Evolutionary conservation across 2,329 filamentous ascomycete species (phyloP).

Genomic region (Aspergillus luchuensis): DNA sequence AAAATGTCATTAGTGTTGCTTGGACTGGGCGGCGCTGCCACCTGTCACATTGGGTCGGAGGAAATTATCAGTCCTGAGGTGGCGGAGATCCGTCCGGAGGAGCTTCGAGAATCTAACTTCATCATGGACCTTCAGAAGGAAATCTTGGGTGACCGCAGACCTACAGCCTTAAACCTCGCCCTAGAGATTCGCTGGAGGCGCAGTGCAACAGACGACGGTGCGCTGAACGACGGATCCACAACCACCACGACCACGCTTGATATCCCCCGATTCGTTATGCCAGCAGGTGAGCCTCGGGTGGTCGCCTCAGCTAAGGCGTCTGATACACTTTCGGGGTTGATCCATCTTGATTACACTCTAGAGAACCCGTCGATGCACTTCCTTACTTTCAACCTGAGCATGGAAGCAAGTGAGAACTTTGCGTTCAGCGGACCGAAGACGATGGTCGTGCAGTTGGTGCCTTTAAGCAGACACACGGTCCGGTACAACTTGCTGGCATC

Average conservation of each 20-base stretch:
- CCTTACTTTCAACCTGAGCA: slow-evolving; percentile 84
- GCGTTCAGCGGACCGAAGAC: slow-evolving; percentile 89
- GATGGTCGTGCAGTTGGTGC: slow-evolving; percentile 76
- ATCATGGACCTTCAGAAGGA: slow-evolving; percentile 73
- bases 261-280: slow-evolving; percentile 77
- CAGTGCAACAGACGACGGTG: slow-evolving; percentile 35
- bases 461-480: slow-evolving; percentile 73
- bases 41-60: slow-evolving; percentile 53
- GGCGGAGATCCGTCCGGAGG: slow-evolving; percentile 61
- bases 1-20: slow-evolving; percentile 66
- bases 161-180: slow-evolving; percentile 72
- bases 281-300: slow-evolving; percentile 83
- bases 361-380: slow-evolving; percentile 96
- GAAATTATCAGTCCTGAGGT: slow-evolving; percentile 31
- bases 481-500: slow-evolving; percentile 74
- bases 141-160: slow-evolving; percentile 77
- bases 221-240: slow-evolving; percentile 29
- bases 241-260: slow-evolving; percentile 69
- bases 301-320: slow-evolving; percentile 56
- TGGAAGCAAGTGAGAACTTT: slow-evolving; percentile 92
- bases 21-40: slow-evolving; percentile 62
- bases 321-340: slow-evolving; percentile 33
- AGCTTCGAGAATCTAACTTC: slow-evolving; percentile 72
- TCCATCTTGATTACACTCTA: slow-evolving; percentile 67
- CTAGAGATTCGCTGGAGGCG: slow-evolving; percentile 79